Evolutionary conservation across 2,329 filamentous ascomycete species (phyloP).

Genomic region (Dothideomycetidae sp.): DNA sequence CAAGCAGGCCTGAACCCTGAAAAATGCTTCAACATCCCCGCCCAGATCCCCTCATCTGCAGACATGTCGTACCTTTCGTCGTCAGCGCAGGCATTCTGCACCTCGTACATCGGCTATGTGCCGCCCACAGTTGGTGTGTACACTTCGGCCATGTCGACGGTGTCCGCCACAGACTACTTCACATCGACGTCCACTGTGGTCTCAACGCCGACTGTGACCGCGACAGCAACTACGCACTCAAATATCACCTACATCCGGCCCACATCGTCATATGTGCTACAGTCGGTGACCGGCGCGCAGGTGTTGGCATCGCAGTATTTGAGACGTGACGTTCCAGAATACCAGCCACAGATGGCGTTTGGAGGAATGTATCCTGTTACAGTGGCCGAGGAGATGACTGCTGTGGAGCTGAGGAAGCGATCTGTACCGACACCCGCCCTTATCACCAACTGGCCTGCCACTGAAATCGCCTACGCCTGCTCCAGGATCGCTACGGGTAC

Average conservation of each 20-base stretch:
- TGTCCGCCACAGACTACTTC: neutral
- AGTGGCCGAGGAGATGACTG: neutral
- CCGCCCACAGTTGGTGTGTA: neutral
- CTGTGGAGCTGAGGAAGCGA: neutral
- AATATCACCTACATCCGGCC: neutral
- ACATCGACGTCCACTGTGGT: neutral
- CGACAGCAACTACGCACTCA: neutral
- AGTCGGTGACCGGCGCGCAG: neutral
- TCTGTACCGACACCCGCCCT: neutral
- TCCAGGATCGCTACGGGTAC: neutral
- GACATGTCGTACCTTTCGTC: neutral
- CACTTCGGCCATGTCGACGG: neutral
- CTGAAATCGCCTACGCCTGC: neutral
- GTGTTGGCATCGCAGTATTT: neutral
- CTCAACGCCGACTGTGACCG: neutral
- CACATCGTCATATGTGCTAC: neutral
- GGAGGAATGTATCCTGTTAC: too few species aligned
- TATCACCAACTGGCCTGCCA: neutral
- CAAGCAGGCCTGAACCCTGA: neutral
- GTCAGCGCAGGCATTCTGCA: neutral
- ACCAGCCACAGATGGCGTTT: neutral
- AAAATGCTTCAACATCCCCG: neutral
- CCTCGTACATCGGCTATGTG: neutral
- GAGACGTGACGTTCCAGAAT: constrained; percentile 1
- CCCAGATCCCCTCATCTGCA: neutral